A percentile compares a stretch with the other conserved stretches of the same genome.
These are phyloP conservation scores for Pseudotulostoma volvatum DNA, from an alignment of 495 filamentous ascomycete species.

Conservation along the genomic window DNA sequence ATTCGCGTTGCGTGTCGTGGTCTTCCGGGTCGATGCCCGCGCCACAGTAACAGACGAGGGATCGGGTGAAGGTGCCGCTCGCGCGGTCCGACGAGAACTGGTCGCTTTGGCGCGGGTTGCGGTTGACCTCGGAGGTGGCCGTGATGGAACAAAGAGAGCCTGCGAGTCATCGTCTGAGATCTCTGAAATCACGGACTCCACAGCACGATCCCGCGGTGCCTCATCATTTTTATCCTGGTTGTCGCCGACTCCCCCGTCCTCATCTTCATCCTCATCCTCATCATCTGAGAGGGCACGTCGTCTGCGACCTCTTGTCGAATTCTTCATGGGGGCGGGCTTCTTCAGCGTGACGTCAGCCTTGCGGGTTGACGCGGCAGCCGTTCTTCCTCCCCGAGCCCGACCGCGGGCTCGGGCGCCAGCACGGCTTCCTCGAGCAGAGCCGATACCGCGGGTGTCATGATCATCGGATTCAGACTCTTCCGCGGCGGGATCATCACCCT, in stretches of 20 bases:
- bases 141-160: constrained; percentile 37
- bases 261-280: constrained; percentile 44
- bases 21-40: constrained; percentile 19
- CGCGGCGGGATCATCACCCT: constrained; percentile 29
- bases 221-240: constrained; percentile 49
- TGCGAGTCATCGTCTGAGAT: constrained; percentile 26
- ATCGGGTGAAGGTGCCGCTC: constrained; percentile 25
- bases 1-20: neutral
- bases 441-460: too few species aligned
- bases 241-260: constrained; percentile 46
- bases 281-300: constrained; percentile 34
- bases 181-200: constrained; percentile 16
- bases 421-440: constrained; percentile 17
- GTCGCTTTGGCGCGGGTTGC: constrained; percentile 9
- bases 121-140: constrained; percentile 23
- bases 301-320: constrained; percentile 19
- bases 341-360: constrained; percentile 27
- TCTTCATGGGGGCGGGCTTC: constrained; percentile 19
- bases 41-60: constrained; percentile 29
- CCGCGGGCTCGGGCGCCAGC: constrained; percentile 32
- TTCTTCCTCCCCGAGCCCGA: constrained; percentile 32
- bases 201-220: constrained; percentile 19
- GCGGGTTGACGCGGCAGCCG: constrained; percentile 22
- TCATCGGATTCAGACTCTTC: constrained; percentile 18
- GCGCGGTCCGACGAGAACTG: constrained; percentile 14